phyloP scores from a whole-genome alignment of 78 protist species.

The Emiliania huxleyi region DNA sequence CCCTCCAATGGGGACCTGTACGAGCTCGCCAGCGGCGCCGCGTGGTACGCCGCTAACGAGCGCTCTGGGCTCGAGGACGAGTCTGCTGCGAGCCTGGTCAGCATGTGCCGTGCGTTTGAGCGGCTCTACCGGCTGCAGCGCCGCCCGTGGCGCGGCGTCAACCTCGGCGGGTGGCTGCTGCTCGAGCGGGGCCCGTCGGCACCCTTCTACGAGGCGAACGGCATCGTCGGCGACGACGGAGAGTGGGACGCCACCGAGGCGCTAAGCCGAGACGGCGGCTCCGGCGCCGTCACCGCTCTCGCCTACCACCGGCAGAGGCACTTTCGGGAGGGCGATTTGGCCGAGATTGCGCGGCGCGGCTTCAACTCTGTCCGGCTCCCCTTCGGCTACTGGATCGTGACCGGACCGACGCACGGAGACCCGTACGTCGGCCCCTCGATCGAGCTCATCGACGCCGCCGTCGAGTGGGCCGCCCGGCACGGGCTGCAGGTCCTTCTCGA shows the following conservation, averaged over 20 bases:
- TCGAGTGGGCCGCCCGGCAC: background rate
- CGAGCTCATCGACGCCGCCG: background rate
- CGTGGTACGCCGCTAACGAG: background rate
- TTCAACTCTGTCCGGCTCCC: background rate
- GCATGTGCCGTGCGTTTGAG: background rate
- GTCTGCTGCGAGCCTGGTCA: background rate
- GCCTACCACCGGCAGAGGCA: background rate
- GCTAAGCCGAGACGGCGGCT: background rate
- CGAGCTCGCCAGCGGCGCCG: background rate
- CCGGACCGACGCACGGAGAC: background rate
- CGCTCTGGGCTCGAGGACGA: background rate
- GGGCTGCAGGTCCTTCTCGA: background rate
- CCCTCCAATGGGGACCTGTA: background rate
- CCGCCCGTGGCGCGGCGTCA: background rate
- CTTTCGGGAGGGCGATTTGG: background rate
- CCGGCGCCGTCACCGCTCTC: background rate
- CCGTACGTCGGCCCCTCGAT: background rate
- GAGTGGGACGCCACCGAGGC: background rate
- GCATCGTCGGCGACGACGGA: background rate
- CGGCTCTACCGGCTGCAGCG: background rate
- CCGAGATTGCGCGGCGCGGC: background rate
- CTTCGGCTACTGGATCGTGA: background rate
- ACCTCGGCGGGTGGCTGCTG: constrained; percentile 1
- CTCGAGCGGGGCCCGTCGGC: background rate
- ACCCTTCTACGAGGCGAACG: background rate